Evolutionary conservation across 2,329 filamentous ascomycete genomes (phyloP), one percentile per base, ranked within the genome.

Genomic region (Coniochaeta sp.): DNA sequence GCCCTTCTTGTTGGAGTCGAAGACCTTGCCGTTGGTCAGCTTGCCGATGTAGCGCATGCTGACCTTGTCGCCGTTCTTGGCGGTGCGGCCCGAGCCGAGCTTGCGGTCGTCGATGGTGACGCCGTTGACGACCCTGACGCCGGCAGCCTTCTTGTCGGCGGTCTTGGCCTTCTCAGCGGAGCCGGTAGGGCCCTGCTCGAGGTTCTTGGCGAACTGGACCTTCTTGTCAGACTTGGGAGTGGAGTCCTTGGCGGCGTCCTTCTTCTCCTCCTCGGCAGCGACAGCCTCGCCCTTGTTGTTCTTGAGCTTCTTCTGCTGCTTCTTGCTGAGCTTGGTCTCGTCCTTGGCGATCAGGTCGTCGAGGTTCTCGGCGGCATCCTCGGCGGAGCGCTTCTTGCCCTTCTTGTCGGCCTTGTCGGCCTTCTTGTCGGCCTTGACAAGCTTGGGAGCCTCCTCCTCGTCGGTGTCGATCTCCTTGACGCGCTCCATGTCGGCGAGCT

Each of bases 11-110:
- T 99, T 98, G 76, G 92, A 84, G 77, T 98, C 93, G 71, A 99
- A 99, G 67, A 96, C 87, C 80, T 97, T 96, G 77, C 92, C 92
- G 76, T 96, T 89, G 72, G 88, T 85, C 64, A 95, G 89, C 84
- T 99, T 99, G 76, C 95, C 95, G 70, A 99, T 98, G 81, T 99
- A 99, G 72, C 95, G 88, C 86, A 99, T 95, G 70, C 91, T 87
- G 63, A 99, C 88, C 66, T 85, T 89, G 80, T 96, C 90, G 65
- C 95, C 93, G 70, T 87, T 89, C 89, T 98, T 98, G 64, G 89
- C 92, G 60, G 85, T 86, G 64, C 89, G 88, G 67, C 95, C 95
- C 65, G 84, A 86, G 62, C 95, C 95, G 64, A 91, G 73, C 81
- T 96, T 98, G 81, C 93, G 93, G 81, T 99, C 95, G 70, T 99